Base-by-base conservation (phyloP, 768 basidiomycete species). In the Lactarius quietus region DNA sequence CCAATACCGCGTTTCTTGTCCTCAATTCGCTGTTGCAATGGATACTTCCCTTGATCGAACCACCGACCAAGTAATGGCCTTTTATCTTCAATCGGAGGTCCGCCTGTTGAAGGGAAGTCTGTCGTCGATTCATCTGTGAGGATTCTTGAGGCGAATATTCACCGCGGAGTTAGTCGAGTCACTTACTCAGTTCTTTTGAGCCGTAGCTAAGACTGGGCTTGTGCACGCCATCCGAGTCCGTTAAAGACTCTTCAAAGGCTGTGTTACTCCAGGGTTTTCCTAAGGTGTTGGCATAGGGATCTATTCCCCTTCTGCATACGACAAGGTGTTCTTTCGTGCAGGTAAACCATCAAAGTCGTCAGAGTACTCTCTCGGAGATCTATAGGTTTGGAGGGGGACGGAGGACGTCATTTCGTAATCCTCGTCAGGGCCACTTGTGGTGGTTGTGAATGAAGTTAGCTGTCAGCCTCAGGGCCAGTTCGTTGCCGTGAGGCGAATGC, bases 1-100 rank as follows among this genome's bases (percentile, higher is more conserved):
- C 90, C 90, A 56, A 96, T 83, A 1, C 93, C 93, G 35, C 89
- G 82, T 73, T 84, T 89, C 80, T 96, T 96, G 72, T 92, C 82
- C 72, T 95, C 90, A 72, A 97, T 94, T 57, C 89, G 84, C 72
- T 95, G 89, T 66, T 90, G 84, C 35, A 90, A 45, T 6, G 89
- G 88, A 63, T 87, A 87, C 63, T 63, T 68, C 8, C 68, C 70
- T 5, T 29, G 43, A 31, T 67, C 39, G 3, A 63, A 26, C 61
- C 58, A 65, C 3, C 67, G 67, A 51, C 33, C 29, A 1, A 70
- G 54, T 5, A 62, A 29, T 14, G 65, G 57, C 23, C 31, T 53
- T 38, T 59, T 8, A 31, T 59, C 57, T 15, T 18, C 23, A 9
- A 8, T 12, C 41, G 26, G 8, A 36, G 48, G 12, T 12, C 43